Conservation (phyloP, 2,329 filamentous ascomycete genomes). For the Fusarium anthophilum region DNA sequence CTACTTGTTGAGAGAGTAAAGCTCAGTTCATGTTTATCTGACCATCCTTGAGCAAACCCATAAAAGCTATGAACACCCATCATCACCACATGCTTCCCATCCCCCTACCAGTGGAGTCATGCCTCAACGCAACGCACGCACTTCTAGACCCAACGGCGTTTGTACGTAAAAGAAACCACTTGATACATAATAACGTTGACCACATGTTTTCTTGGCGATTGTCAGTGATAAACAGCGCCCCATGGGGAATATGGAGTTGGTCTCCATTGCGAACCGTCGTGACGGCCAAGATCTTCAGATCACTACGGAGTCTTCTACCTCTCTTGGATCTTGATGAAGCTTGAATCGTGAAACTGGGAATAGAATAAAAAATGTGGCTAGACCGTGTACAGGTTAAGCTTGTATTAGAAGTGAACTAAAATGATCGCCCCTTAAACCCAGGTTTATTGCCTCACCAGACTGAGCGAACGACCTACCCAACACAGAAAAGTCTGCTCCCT, state of each 20-base stretch:
- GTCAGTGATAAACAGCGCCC: constrained; percentile 14
- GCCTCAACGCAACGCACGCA: constrained; percentile 1
- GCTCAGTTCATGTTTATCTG: constrained; percentile 4
- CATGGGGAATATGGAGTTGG: constrained; percentile 24
- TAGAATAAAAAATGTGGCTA: background rate
- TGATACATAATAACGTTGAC: constrained; percentile 25
- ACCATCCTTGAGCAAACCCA: background rate
- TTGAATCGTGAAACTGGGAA: background rate
- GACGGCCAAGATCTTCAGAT: background rate
- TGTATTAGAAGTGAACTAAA: constrained; percentile 7
- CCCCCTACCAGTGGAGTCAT: constrained; percentile 6
- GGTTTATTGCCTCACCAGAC: background rate
- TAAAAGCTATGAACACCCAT: constrained; percentile 13
- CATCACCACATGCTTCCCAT: constrained; percentile 11
- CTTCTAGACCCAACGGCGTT: constrained; percentile 10
- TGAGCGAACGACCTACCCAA: constrained; percentile 9
- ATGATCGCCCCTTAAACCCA: constrained; percentile 17
- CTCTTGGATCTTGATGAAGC: background rate
- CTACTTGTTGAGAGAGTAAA: background rate
- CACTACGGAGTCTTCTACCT: background rate
- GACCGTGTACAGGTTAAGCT: constrained; percentile 5
- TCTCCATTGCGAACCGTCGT: constrained; percentile 3
- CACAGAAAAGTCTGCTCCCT: background rate
- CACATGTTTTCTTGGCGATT: constrained; percentile 20
- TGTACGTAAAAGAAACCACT: constrained; percentile 29